Conservation (phyloP, 2,329 filamentous ascomycete species). For the Mollisiaceae sp. region DNA sequence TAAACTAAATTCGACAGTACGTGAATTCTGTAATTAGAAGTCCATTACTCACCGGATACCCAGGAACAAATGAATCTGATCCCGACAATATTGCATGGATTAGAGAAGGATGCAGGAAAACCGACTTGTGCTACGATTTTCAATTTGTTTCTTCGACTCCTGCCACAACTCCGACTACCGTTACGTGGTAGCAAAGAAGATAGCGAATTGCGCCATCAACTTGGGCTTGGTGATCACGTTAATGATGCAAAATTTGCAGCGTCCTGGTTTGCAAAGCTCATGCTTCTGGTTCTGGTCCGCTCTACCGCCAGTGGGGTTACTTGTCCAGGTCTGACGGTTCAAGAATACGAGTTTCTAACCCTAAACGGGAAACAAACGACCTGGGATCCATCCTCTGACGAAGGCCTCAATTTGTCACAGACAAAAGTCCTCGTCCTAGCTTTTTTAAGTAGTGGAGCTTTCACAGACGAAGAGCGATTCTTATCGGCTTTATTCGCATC, state of each 20-base stretch:
- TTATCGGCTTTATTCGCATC: conserved; percentile 83
- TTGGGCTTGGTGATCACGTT: conserved; percentile 65
- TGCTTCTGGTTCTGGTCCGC: conserved; percentile 65
- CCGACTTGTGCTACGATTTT: conserved; percentile 70
- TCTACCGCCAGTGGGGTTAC: conserved; percentile 41
- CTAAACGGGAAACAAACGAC: conserved; percentile 69
- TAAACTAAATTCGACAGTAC: conserved; percentile 56
- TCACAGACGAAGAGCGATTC: conserved; percentile 82
- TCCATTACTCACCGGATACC: conserved; percentile 38
- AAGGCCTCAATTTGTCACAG: conserved; percentile 70
- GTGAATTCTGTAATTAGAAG: conserved; percentile 36
- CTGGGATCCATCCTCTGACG: conserved; percentile 64
- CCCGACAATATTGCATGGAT: conserved; percentile 70
- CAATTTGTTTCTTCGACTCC: conserved; percentile 78
- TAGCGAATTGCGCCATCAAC: conserved; percentile 63
- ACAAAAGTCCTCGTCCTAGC: conserved; percentile 72
- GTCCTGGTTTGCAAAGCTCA: conserved; percentile 75
- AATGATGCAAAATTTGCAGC: conserved; percentile 78
- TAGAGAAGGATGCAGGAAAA: conserved; percentile 63
- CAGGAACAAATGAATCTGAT: conserved; percentile 73
- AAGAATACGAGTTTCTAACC: conserved; percentile 72
- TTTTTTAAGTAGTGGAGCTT: conserved; percentile 84
- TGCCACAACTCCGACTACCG: conserved; percentile 75
- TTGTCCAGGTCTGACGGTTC: conserved; percentile 63
- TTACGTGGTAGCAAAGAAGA: conserved; percentile 82